Evolutionary conservation across 495 filamentous ascomycete species (phyloP).

Genomic region (Lophiotrema nucula): DNA sequence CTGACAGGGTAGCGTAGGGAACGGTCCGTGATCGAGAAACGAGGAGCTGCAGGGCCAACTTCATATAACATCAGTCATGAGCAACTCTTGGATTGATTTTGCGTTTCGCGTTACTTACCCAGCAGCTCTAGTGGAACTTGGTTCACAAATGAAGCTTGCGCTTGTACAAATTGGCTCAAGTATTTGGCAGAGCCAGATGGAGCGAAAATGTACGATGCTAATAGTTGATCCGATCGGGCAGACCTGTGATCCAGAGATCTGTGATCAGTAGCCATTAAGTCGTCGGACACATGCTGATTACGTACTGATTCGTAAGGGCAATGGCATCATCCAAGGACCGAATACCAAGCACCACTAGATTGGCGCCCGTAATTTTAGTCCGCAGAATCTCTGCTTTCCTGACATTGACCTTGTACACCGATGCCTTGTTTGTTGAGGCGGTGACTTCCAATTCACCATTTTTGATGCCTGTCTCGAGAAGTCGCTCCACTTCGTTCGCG

Average conservation of each 20-base stretch:
- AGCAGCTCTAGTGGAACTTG: constrained; percentile 51
- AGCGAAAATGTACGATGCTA: constrained; percentile 54
- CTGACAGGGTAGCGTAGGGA: constrained; percentile 43
- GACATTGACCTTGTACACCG: background rate
- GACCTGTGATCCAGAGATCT: too few relatives aligned
- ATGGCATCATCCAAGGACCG: constrained; percentile 50
- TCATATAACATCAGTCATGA: too few relatives aligned
- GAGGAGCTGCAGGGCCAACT: constrained; percentile 47
- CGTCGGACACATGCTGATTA: too few relatives aligned
- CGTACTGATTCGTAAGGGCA: too few relatives aligned
- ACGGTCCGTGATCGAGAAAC: constrained; percentile 31
- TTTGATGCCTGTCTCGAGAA: too few relatives aligned
- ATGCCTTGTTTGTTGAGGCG: too few relatives aligned
- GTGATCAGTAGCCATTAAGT: too few relatives aligned
- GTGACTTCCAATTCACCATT: too few relatives aligned
- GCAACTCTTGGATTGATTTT: too few relatives aligned
- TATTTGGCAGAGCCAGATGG: constrained; percentile 50
- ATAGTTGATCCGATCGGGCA: constrained; percentile 38
- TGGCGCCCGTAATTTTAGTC: constrained; percentile 39
- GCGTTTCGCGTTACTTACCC: too few relatives aligned
- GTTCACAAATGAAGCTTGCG: constrained; percentile 50
- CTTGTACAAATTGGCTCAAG: constrained; percentile 51
- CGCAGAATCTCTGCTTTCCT: background rate
- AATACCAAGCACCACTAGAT: constrained; percentile 42
- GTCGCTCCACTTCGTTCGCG: background rate